Conservation (phyloP, 106 monocot genomes). For the Vanilla planifolia region DNA sequence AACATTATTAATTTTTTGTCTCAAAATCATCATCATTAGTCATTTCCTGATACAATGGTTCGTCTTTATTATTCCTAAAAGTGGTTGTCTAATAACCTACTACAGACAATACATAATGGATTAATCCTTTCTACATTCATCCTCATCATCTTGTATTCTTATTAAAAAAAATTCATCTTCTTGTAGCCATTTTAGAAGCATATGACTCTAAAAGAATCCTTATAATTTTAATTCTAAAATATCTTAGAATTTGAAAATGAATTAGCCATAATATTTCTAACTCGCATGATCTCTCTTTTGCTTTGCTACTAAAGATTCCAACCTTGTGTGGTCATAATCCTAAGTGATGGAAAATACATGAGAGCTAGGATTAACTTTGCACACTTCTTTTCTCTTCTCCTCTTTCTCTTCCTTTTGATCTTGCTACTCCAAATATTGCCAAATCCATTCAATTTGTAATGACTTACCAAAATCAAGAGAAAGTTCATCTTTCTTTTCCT, state of each 20-base stretch:
- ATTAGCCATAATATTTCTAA: slow-evolving; percentile 37
- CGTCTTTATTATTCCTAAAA: too few species aligned
- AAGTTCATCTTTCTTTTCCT: slow-evolving; percentile 28
- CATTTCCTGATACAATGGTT: too few species aligned
- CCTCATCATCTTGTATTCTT: too few species aligned
- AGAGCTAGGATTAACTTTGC: slow-evolving; percentile 23
- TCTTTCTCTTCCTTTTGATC: slow-evolving; percentile 44
- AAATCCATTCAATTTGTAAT: slow-evolving; percentile 85
- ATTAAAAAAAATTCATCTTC: too few species aligned
- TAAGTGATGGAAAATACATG: slow-evolving; percentile 39
- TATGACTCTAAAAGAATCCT: too few species aligned
- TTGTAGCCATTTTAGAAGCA: too few species aligned
- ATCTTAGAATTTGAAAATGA: slow-evolving; percentile 58
- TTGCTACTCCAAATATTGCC: slow-evolving; percentile 69
- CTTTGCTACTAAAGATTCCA: slow-evolving; percentile 74
- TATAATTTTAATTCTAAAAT: too few species aligned
- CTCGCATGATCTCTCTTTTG: slow-evolving; percentile 49
- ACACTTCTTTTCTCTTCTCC: slow-evolving; percentile 12
- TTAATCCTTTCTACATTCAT: too few species aligned
- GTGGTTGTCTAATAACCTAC: too few species aligned
- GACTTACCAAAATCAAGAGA: slow-evolving; percentile 61
- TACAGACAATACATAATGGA: too few species aligned
- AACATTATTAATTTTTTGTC: too few species aligned
- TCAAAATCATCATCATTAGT: too few species aligned
- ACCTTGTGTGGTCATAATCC: slow-evolving; percentile 59